Conservation (phyloP, 371 early-diverging fungal species). For the Mortierella sp. region DNA sequence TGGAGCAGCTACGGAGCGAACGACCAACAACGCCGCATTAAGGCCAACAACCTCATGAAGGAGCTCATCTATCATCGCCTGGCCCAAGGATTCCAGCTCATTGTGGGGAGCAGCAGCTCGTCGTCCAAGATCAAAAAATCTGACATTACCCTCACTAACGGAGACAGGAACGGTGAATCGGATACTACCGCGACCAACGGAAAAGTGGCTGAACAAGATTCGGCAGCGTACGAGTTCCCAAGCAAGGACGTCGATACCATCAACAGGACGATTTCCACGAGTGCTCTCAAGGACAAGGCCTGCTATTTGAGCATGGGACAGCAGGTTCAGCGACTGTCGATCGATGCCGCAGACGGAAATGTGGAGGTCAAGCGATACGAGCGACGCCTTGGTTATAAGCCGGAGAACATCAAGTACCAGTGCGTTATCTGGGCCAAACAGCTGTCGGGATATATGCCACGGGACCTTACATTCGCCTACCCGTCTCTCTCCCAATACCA, state of each 20-base stretch:
- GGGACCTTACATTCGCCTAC: slow-evolving; percentile 78
- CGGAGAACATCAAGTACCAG: slow-evolving; percentile 74
- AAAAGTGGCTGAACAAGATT: slow-evolving; percentile 3
- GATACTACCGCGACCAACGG: background rate
- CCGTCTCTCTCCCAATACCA: slow-evolving; percentile 82
- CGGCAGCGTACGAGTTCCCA: slow-evolving; percentile 38
- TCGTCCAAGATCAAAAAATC: slow-evolving; percentile 20
- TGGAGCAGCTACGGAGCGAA: slow-evolving; percentile 48
- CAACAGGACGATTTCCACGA: slow-evolving; percentile 14
- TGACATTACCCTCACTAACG: background rate
- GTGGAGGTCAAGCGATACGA: slow-evolving; percentile 94
- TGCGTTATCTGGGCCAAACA: slow-evolving; percentile 93
- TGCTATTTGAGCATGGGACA: slow-evolving; percentile 89
- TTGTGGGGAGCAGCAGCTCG: slow-evolving; percentile 61
- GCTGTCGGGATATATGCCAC: slow-evolving; percentile 68
- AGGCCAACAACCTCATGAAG: slow-evolving; percentile 78
- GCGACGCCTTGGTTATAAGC: slow-evolving; percentile 74
- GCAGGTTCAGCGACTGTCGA: slow-evolving; percentile 84
- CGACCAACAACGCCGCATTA: slow-evolving; percentile 32
- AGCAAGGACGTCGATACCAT: slow-evolving; percentile 26
- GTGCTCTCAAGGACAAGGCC: slow-evolving; percentile 48
- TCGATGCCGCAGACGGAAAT: slow-evolving; percentile 79
- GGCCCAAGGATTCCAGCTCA: slow-evolving; percentile 95
- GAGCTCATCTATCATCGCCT: slow-evolving; percentile 93
- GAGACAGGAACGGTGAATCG: slow-evolving; percentile 16